Percentiles rank a stretch among this genome's conserved stretches.
phyloP scores from a whole-genome alignment of 164 flowering plant genomes.

The Kingdonia uniflora region DNA sequence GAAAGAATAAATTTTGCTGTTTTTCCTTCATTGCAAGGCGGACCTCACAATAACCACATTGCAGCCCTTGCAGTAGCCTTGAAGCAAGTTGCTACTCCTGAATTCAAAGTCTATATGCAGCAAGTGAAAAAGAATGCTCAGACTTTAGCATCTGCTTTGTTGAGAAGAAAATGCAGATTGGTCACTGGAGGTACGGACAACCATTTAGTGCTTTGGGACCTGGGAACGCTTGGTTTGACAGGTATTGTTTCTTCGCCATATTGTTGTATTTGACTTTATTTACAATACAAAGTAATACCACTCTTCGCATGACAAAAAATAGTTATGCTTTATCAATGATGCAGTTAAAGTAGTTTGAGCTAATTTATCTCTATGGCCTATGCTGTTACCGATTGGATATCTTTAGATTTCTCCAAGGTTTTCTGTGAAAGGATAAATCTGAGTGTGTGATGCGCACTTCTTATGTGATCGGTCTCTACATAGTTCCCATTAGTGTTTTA shows the following conservation, averaged over 20 bases:
- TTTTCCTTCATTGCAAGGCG: constrained; percentile 86
- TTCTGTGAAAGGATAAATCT: too few species aligned
- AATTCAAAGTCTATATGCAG: constrained; percentile 68
- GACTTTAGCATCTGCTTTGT: constrained; percentile 66
- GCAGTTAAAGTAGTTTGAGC: too few species aligned
- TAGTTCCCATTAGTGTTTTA: too few species aligned
- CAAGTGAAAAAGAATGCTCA: constrained; percentile 91
- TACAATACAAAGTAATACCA: too few species aligned
- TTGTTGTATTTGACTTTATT: background rate
- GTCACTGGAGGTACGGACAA: constrained; percentile 96
- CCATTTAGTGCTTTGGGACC: constrained; percentile 88
- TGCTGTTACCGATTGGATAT: too few species aligned
- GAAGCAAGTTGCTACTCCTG: constrained; percentile 79
- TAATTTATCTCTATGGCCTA: too few species aligned
- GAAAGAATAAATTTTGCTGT: constrained; percentile 88
- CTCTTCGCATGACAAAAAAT: too few species aligned
- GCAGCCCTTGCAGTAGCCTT: constrained; percentile 92
- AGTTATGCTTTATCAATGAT: too few species aligned
- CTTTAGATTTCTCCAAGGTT: too few species aligned
- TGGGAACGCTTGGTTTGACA: constrained; percentile 58
- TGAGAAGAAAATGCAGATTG: constrained; percentile 64
- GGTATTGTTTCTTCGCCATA: constrained; percentile 28
- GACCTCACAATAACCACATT: constrained; percentile 92
- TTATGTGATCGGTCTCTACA: too few species aligned
- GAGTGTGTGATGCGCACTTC: too few species aligned